Base-by-base conservation (phyloP, 179 eudicot genomes). In the Heliamphora pulchella region DNA sequence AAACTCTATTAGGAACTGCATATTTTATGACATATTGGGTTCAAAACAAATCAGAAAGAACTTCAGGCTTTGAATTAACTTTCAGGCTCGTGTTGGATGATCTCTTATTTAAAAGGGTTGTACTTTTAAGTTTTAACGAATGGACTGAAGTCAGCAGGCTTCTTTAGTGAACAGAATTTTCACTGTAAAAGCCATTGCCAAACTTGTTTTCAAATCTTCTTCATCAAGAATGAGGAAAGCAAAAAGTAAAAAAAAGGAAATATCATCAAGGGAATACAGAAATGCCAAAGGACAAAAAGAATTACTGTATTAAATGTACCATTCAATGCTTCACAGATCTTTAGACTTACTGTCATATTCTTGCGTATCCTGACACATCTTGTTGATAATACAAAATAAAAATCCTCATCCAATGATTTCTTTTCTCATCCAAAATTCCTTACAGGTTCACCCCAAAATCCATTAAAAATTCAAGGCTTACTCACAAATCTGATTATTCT, bases 91-190 rank as follows among this genome's bases (percentile, higher is more conserved):
- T 57, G 14, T 41, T 3, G 61, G 76, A 8, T 20, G 2, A 75
- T 43, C 67, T 41, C 7, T 75, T 39, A 43, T 74, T 74, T 75
- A 58, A 67, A 75, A 75, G 3, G 7, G 13, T 55, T 31, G 31
- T 31, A 31, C 31, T 31, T 31, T 31, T 57, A 8, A 54, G 39
- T 44, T 50, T 74, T 22, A 74, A 74, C 48, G 5, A 22, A 22
- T 53, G 20, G 59, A 11, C 18, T 8, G 78, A n/a, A 75, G 68
- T 4, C 31, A 61, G n/a, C 54, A 75, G 68, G 48, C 78, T 75
- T 43, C 18, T 68, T 43, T 39, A 3, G 17, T 3, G 2, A 43
- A 43, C 1, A 43, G 14, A 68, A 68, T 22, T 8, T 31, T 64
- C 43, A 43, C 72, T 43, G 31, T 31, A 31, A 31, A 31, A 31